phyloP scores from a whole-genome alignment of 2,329 filamentous ascomycete species.

The Talaromyces funiculosus region DNA sequence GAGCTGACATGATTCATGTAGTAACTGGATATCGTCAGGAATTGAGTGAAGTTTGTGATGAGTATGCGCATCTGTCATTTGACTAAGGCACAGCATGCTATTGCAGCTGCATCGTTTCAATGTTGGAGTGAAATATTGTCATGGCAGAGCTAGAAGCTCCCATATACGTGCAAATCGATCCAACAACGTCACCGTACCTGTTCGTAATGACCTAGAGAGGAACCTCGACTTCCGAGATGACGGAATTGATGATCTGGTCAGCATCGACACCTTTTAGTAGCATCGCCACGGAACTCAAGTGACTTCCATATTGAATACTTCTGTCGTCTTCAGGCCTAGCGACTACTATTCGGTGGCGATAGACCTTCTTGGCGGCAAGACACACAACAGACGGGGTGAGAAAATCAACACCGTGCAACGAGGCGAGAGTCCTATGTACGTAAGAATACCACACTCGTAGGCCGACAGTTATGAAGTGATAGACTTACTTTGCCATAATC shows the following conservation, averaged over 20 bases:
- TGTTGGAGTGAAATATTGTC: not conserved
- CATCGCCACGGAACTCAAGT: conserved; percentile 60
- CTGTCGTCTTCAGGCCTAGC: conserved; percentile 66
- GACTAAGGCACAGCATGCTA: not conserved
- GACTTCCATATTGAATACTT: conserved; percentile 91
- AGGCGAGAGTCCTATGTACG: conserved; percentile 59
- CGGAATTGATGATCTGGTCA: conserved; percentile 54
- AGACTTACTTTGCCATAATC: conserved; percentile 54
- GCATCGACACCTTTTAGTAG: conserved; percentile 56
- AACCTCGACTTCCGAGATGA: conserved; percentile 52
- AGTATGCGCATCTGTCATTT: not conserved
- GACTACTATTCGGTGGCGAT: conserved; percentile 74
- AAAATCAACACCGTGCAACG: conserved; percentile 73
- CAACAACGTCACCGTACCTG: not conserved
- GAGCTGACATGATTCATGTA: not conserved
- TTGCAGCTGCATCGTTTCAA: not conserved
- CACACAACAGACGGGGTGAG: conserved; percentile 77
- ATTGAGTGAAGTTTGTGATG: conserved; percentile 3
- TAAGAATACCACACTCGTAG: conserved; percentile 21
- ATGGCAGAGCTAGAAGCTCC: not conserved
- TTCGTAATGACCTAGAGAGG: conserved; percentile 40
- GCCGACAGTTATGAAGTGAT: not conserved
- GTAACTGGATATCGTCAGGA: not conserved
- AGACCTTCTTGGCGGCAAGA: conserved; percentile 79
- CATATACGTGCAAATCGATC: not conserved